Base-by-base conservation (phyloP, 2,329 filamentous ascomycete species). In the Verticillium nubilum region DNA sequence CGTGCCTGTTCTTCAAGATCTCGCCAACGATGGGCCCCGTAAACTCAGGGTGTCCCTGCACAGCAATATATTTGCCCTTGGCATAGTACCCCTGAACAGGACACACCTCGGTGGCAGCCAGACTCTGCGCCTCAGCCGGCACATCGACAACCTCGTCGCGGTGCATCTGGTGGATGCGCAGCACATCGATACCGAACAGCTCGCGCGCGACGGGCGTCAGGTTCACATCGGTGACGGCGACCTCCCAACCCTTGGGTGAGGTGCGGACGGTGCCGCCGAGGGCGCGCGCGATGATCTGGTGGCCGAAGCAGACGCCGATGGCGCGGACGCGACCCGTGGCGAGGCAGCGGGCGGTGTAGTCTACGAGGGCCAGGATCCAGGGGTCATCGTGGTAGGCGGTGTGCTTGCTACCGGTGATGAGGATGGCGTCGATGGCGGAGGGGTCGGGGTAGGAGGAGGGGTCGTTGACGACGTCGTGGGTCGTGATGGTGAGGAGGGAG, bases 21-120 rank as follows among this genome's bases (percentile, higher is more conserved):
- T 91, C 87, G 19, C 76, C 78, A 66, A 92, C 84, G 64, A 96
- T 92, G 17, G 86, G 81, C 61, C 81, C 79, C 4, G 81, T 89
- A 70, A 94, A 95, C 72, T 97, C 92, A 0, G 92, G 92, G 72
- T 96, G 92, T 5, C 91, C 92, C 76, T 97, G 92, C 1, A 96
- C 84, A 0, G 90, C 87, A 62, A 96, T 87, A 61, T 90, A 78
- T 35, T 81, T 81, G 50, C 81, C 78, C 9, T 86, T 83, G 23
- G 80, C 73, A 70, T 95, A 90, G 83, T 96, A 91, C 62, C 87
- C 89, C 72, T 96, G 92, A n/a, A 92, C 86, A 10, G 80, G 75
- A 75, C 92, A 96, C 53, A 80, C 74, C 3, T 81, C 79, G 2
- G 89, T 89, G 47, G 79, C 81, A 2, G 86, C 91, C 2, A 96